Evolutionary conservation across 2,329 filamentous ascomycete species (phyloP).

Genomic region (Pseudogymnoascus sp.): DNA sequence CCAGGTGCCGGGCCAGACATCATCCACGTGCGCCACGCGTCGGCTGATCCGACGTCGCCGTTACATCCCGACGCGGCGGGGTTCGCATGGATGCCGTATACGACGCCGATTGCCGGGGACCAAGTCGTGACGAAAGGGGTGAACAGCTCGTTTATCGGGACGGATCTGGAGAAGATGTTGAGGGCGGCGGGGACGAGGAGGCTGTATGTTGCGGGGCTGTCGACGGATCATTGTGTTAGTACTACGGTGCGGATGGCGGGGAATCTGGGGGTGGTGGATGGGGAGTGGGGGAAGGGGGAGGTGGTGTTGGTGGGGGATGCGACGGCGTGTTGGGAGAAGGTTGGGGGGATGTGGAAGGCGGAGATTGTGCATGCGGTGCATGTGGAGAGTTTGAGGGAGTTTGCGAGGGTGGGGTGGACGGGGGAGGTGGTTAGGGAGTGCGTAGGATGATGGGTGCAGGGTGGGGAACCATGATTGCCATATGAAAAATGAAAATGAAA

Average conservation of each 20-base stretch:
- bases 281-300: slow-evolving; percentile 24
- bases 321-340: slow-evolving; percentile 37
- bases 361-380: slow-evolving; percentile 38
- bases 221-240: slow-evolving; percentile 42
- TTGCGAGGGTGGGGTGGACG: slow-evolving; percentile 34
- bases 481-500: background rate
- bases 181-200: slow-evolving; percentile 14
- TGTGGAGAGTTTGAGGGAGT: slow-evolving; percentile 38
- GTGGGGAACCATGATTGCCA: background rate
- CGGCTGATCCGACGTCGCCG: slow-evolving; percentile 26
- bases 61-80: slow-evolving; percentile 30
- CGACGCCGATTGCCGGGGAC: slow-evolving; percentile 29
- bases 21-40: slow-evolving; percentile 40
- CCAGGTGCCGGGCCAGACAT: slow-evolving; percentile 26
- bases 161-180: slow-evolving; percentile 32
- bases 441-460: slow-evolving; percentile 6
- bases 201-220: slow-evolving; percentile 32
- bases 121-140: slow-evolving; percentile 35
- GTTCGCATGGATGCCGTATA: slow-evolving; percentile 15
- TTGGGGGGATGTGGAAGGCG: slow-evolving; percentile 31
- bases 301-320: slow-evolving; percentile 39
- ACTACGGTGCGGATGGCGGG: slow-evolving; percentile 40
- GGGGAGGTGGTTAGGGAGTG: slow-evolving; percentile 28
- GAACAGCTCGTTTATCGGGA: slow-evolving; percentile 40
- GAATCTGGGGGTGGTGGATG: slow-evolving; percentile 37